These are phyloP conservation scores for Aureobasidium sp. DNA, from an alignment of 2,329 filamentous ascomycete species.

Conservation along the genomic window DNA sequence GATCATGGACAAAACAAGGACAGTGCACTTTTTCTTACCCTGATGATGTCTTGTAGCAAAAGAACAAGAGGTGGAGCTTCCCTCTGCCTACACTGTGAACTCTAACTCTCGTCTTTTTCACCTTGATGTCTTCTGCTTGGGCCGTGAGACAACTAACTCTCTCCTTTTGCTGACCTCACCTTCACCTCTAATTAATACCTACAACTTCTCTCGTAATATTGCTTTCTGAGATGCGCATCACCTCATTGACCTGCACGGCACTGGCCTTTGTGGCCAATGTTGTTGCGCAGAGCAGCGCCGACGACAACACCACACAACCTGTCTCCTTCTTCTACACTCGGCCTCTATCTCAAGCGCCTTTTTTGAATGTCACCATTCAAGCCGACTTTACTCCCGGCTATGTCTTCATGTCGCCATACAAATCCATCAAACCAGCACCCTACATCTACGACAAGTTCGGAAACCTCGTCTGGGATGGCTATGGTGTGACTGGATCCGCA, in stretches of 20 bases:
- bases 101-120: neutral
- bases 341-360: slow-evolving; percentile 20
- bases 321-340: slow-evolving; percentile 22
- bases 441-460: slow-evolving; percentile 27
- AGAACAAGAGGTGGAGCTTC: neutral
- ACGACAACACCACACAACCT: slow-evolving; percentile 17
- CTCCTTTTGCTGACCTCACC: neutral
- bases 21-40: neutral
- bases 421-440: slow-evolving; percentile 18
- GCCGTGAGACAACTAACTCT: neutral
- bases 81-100: neutral
- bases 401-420: slow-evolving; percentile 23
- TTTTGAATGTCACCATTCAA: slow-evolving; percentile 21
- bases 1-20: neutral
- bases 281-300: neutral
- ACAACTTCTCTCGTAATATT: neutral
- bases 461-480: slow-evolving; percentile 32
- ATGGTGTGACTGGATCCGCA: slow-evolving; percentile 36
- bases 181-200: neutral
- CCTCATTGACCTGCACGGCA: neutral
- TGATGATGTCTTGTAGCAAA: neutral
- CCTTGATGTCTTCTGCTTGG: neutral
- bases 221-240: neutral
- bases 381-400: slow-evolving; percentile 19
- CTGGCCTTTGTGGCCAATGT: neutral